Evolutionary conservation across 805 yeast species (phyloP), one percentile per base, ranked within the genome.

Genomic region (Candida khao-thaluensis): DNA sequence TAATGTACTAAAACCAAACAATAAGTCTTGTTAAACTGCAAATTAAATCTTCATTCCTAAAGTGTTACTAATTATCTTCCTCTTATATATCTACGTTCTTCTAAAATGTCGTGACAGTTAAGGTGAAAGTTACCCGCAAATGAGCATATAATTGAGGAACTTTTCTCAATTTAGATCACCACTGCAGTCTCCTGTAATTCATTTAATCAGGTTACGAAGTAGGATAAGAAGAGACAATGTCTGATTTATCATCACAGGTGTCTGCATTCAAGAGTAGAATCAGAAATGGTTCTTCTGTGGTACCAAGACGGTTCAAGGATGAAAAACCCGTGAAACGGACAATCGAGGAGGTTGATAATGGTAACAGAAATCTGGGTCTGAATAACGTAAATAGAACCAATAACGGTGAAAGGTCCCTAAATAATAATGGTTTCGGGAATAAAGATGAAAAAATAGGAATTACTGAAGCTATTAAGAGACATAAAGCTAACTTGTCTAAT

Each of bases 221-320:
- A 28, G 3, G 11, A 7, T n/a, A 43, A 40, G 44, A 48, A 33
- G 37, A 44, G 45, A 28, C n/a, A 30, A 54, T 56, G 62, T 57
- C 64, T 5, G 73, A 67, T 46, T 58, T 69, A 41, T 66, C 72
- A 22, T 64, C 72, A 28, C 73, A 69, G 47, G 50, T 69, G 31
- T 66, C 72, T 18, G 75, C 75, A 14, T 69, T 69, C 54, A 69
- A 69, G 47, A 68, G 62, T 52, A 60, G 66, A 43, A 66, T 69
- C 54, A 60, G 66, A 46, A 66, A 64, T 47, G 74, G 74, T 17
- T 73, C 74, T 15, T 59, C 72, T 30, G 71, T 68, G 5, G 47
- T 56, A 30, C 60, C 67, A 18, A 44, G 62, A 18, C 56, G 60
- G 32, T 45, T 50, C 14, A 24, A 49, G 7, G 52, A 48, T 30